A percentile compares a stretch with the other conserved stretches of the same genome.
phyloP scores from a whole-genome alignment of 2,329 filamentous ascomycete species.

The Aspergillus japonicus region DNA sequence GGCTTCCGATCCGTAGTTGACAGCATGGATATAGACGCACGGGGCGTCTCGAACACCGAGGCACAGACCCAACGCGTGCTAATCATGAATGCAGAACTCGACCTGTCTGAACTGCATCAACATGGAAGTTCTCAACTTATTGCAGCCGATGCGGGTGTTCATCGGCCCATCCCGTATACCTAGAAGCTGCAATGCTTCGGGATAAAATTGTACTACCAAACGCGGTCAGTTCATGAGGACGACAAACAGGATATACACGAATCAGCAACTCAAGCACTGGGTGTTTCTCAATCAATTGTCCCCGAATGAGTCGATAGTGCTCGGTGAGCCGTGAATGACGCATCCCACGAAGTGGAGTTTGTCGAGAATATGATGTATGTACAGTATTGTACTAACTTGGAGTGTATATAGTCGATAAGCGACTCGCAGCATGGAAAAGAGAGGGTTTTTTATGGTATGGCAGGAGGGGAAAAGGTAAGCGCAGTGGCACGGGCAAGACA shows the following conservation, averaged over 20 bases:
- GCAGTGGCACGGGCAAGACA: no score
- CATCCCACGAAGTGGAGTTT: neutral
- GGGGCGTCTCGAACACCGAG: neutral
- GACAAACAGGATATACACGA: neutral
- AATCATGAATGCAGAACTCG: neutral
- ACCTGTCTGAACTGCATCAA: neutral
- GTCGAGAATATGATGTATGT: neutral
- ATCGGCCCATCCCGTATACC: neutral
- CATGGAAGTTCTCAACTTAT: neutral
- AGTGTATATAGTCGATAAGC: neutral
- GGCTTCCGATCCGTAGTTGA: neutral
- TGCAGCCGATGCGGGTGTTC: neutral
- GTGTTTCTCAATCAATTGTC: neutral
- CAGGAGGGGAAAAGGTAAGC: neutral
- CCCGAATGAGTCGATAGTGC: neutral
- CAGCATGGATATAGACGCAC: neutral
- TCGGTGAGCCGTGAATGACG: neutral
- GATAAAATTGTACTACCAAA: conserved; percentile 1
- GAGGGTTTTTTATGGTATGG: neutral
- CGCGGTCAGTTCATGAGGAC: conserved; percentile 2
- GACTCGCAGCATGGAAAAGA: neutral
- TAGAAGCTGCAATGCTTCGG: neutral
- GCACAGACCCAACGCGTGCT: neutral
- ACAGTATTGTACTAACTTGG: neutral
- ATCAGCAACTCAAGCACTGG: neutral